phyloP scores from a whole-genome alignment of 805 yeast species.

The Zygosaccharomyces siamensis region DNA sequence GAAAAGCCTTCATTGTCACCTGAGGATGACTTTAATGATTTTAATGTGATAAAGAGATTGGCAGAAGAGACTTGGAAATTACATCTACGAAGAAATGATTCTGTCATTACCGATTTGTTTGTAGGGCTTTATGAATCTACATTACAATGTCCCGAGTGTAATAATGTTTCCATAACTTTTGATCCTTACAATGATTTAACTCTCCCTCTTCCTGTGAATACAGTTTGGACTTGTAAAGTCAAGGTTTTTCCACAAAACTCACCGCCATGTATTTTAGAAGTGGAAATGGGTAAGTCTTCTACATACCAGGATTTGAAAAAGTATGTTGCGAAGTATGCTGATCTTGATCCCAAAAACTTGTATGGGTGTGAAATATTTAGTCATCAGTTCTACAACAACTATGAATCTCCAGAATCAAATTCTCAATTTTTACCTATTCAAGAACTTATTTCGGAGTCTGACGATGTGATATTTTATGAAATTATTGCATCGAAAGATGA shows the following conservation, averaged over 20 bases:
- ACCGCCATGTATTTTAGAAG: slow-evolving; percentile 51
- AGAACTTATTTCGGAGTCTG: slow-evolving; percentile 59
- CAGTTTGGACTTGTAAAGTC: slow-evolving; percentile 65
- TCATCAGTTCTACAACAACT: slow-evolving; percentile 62
- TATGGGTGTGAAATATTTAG: slow-evolving; percentile 61
- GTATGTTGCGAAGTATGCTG: slow-evolving; percentile 50
- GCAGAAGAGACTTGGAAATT: slow-evolving; percentile 78
- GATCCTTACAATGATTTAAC: slow-evolving; percentile 93
- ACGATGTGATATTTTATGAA: slow-evolving; percentile 64
- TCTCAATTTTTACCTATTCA: slow-evolving; percentile 55
- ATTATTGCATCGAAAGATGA: slow-evolving; percentile 40
- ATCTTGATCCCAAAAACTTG: slow-evolving; percentile 36
- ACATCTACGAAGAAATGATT: slow-evolving; percentile 76
- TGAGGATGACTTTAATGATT: slow-evolving; percentile 55
- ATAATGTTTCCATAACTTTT: slow-evolving; percentile 76
- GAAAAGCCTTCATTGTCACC: slow-evolving; percentile 76
- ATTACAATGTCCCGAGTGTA: slow-evolving; percentile 79
- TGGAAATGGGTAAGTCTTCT: slow-evolving; percentile 64
- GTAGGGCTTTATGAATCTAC: slow-evolving; percentile 91
- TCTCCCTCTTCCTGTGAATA: slow-evolving; percentile 75
- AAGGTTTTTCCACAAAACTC: slow-evolving; percentile 57
- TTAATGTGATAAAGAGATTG: slow-evolving; percentile 49
- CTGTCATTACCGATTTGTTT: slow-evolving; percentile 78
- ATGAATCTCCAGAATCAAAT: slow-evolving; percentile 54
- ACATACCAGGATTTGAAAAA: slow-evolving; percentile 57